phyloP scores from a whole-genome alignment of 1,284 basidiomycete genomes.

The Boletellus sp. region DNA sequence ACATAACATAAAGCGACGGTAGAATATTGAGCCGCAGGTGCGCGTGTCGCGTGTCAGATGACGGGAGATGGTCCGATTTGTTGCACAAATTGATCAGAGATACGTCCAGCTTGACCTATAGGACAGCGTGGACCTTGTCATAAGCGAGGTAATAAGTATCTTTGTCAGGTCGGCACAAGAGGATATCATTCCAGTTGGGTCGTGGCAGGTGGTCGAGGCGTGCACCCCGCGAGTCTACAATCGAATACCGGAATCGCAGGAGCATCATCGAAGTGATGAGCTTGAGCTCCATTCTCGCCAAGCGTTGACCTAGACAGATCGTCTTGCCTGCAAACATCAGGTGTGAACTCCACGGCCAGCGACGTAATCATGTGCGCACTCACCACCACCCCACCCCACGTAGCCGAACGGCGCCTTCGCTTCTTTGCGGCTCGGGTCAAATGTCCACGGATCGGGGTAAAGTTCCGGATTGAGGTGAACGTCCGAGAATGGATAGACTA shows the following conservation, averaged over 20 bases:
- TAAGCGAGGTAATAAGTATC: slow-evolving; percentile 54
- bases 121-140: slow-evolving; percentile 25
- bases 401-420: slow-evolving; percentile 54
- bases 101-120: slow-evolving; percentile 29
- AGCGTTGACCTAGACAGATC: slow-evolving; percentile 63
- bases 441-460: slow-evolving; percentile 71
- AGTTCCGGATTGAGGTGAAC: slow-evolving; percentile 67
- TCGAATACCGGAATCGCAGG: slow-evolving; percentile 53
- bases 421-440: slow-evolving; percentile 58
- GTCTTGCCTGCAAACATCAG: slow-evolving; percentile 51
- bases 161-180: slow-evolving; percentile 57
- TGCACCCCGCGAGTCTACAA: slow-evolving; percentile 51
- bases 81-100: slow-evolving; percentile 14
- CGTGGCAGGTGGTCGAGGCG: slow-evolving; percentile 43
- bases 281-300: slow-evolving; percentile 70
- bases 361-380: slow-evolving; percentile 32
- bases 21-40: not conserved
- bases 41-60: too few species aligned
- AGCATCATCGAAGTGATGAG: slow-evolving; percentile 62
- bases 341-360: slow-evolving; percentile 13
- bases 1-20: slow-evolving; percentile 22
- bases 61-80: not conserved
- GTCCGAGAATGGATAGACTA: slow-evolving; percentile 74
- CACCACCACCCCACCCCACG: slow-evolving; percentile 76
- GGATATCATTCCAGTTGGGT: slow-evolving; percentile 74